phyloP scores from a whole-genome alignment of 2,329 filamentous ascomycete species.

The Hypoxylon sp. region DNA sequence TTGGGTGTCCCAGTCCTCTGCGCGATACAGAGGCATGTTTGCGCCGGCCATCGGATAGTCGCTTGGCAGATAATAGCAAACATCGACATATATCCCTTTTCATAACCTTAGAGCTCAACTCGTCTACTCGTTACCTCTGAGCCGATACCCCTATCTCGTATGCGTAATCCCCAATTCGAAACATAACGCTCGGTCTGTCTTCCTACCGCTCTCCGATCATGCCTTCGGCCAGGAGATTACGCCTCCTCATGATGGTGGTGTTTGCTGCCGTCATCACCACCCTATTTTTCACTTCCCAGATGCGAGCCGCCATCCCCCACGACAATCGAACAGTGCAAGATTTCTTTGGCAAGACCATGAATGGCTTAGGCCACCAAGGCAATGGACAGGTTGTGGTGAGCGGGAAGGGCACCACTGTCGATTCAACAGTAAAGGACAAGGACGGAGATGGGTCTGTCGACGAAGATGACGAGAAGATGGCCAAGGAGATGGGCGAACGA shows the following conservation, averaged over 20 bases:
- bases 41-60: constrained; percentile 37
- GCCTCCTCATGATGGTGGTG: constrained; percentile 73
- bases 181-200: constrained; percentile 2
- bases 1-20: constrained; percentile 10
- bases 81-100: background rate
- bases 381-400: constrained; percentile 57
- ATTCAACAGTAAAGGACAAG: constrained; percentile 59
- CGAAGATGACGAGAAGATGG: constrained; percentile 66
- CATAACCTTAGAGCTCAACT: background rate
- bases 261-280: constrained; percentile 73
- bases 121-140: background rate
- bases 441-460: constrained; percentile 68
- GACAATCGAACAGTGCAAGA: constrained; percentile 61
- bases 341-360: constrained; percentile 71
- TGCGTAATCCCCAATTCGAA: constrained; percentile 16
- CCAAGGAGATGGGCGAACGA: constrained; percentile 68
- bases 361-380: constrained; percentile 61
- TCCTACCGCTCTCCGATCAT: constrained; percentile 57
- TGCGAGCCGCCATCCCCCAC: constrained; percentile 62
- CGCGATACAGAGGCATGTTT: constrained; percentile 40
- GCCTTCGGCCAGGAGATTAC: constrained; percentile 77
- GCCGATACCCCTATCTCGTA: constrained; percentile 9
- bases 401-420: constrained; percentile 52
- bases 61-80: constrained; percentile 22
- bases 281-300: constrained; percentile 77